Base-by-base conservation (phyloP, 2,329 filamentous ascomycete species). In the Pseudogymnoascus sp. region DNA sequence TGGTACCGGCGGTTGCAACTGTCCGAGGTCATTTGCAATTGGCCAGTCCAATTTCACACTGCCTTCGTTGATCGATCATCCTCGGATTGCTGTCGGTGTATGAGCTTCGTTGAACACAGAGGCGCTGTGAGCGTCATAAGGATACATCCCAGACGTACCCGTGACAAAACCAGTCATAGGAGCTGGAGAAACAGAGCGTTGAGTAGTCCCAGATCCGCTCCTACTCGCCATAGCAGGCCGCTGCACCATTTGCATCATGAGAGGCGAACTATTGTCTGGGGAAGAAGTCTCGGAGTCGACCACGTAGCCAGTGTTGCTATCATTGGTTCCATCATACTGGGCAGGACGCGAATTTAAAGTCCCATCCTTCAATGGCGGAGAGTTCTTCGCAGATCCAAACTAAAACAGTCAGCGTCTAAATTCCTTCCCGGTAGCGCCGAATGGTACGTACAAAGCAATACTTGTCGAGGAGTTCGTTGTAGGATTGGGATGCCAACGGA, bases 361-460 rank as follows among this genome's bases (percentile, higher is more conserved):
- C 42, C 78, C 82, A 61, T 84, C 82, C 68, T 77, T 81, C 62
- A 79, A 71, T 62, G 78, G 76, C 34, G 82, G 79, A 64, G 78
- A 82, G 43, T 78, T 77, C 70, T 83, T 82, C 72, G 84, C 85
- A 16, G 84, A 84, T 67, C 84, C 83, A 79, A 86, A 88, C 85
- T 87, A 73, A 63, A 74, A 67, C 68, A 65, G 68, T 65, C 68
- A 75, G 81, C 77, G 81, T 78, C 76, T 53, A 72, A 62, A 69
- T 63, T 70, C 67, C 69, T 69, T 65, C 67, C 65, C 60, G 16
- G 62, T 36, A 68, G 71, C 68, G 65, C 70, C 67, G 69, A 68
- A 76, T 77, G 73, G 83, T 83, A 96, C 93, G 87, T 93, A 97
- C 93, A 86, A 97, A 99, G 84, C 95, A 99, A 83, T 96, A 99